Evolutionary conservation across 768 basidiomycete species (phyloP).

Genomic region (Leucosporidium scottii): DNA sequence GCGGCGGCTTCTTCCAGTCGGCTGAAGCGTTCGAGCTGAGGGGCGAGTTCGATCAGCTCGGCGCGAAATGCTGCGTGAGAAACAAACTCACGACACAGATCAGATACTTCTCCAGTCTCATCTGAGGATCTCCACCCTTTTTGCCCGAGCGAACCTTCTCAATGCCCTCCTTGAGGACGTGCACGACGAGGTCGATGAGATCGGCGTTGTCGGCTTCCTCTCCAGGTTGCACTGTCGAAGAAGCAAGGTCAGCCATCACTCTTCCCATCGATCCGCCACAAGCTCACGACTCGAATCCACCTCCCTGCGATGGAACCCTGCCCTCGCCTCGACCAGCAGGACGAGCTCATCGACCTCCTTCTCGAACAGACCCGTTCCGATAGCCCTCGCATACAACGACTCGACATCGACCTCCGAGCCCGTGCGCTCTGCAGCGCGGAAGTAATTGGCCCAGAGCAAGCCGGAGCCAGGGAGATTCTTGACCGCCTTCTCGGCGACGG

Average conservation of each 20-base stretch:
- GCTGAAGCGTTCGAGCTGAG: conserved; percentile 36
- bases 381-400: conserved; percentile 20
- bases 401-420: conserved; percentile 2
- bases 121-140: conserved; percentile 59
- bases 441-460: conserved; percentile 6
- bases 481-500: conserved; percentile 20
- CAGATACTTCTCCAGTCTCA: conserved; percentile 77
- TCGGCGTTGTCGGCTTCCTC: conserved; percentile 7
- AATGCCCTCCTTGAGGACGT: conserved; percentile 57
- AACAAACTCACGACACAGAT: conserved; percentile 58
- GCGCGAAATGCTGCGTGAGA: neutral
- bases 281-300: conserved; percentile 13
- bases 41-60: neutral
- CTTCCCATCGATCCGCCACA: neutral
- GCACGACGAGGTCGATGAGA: conserved; percentile 36
- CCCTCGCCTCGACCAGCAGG: conserved; percentile 56
- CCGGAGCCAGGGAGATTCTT: conserved; percentile 9
- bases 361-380: conserved; percentile 31
- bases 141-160: conserved; percentile 42
- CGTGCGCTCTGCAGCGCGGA: neutral
- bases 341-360: conserved; percentile 60
- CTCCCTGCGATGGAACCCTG: conserved; percentile 26
- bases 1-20: conserved; percentile 35
- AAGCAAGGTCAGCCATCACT: no score
- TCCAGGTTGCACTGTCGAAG: neutral